Evolutionary conservation across 495 filamentous ascomycete genomes (phyloP).

Genomic region (Aspergillus homomorphus): DNA sequence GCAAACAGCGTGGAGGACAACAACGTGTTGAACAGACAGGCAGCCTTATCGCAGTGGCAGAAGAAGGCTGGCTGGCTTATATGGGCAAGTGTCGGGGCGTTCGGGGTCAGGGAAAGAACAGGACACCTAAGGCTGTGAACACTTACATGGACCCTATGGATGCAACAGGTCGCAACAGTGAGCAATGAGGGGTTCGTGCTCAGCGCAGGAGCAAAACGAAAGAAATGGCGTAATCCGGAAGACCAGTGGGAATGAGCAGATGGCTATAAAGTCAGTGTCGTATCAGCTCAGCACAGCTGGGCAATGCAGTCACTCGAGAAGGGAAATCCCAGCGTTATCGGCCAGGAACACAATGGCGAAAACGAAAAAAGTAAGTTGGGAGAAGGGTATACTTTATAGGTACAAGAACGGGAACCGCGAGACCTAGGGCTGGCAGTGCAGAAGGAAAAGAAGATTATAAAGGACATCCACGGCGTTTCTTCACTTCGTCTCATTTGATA

Average conservation of each 20-base stretch:
- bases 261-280: neutral
- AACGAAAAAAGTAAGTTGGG: neutral
- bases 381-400: neutral
- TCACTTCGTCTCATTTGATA: conserved; percentile 54
- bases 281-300: neutral
- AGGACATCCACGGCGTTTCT: conserved; percentile 37
- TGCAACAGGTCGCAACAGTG: conserved; percentile 1
- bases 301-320: neutral
- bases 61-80: conserved; percentile 1
- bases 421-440: conserved; percentile 22
- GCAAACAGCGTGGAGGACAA: conserved; percentile 3
- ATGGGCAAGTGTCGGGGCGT: neutral
- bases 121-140: conserved; percentile 4
- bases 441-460: conserved; percentile 38
- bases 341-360: neutral
- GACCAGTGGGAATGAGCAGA: neutral
- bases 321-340: neutral
- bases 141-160: conserved; percentile 6
- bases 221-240: no score
- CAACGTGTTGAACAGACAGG: neutral
- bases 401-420: conserved; percentile 12
- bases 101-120: neutral
- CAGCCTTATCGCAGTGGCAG: conserved; percentile 5
- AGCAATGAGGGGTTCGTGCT: conserved; percentile 13
- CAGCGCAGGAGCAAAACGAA: neutral